Conservation (phyloP, 306 rosid species). For the Oemleria cerasiformis region DNA sequence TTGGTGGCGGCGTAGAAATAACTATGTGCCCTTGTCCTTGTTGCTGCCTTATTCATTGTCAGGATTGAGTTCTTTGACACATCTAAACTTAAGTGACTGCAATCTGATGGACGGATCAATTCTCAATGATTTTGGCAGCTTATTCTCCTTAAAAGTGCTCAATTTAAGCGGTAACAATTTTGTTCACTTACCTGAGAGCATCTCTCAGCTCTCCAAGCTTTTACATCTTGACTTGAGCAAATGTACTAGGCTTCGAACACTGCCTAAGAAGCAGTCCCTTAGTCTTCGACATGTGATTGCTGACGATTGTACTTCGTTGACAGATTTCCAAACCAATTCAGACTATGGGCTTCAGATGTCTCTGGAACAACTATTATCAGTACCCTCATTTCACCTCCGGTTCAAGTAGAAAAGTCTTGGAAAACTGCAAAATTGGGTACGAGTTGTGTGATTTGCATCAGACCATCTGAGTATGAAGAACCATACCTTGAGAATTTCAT, state of each 20-base stretch:
- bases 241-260: constrained; percentile 12
- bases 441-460: neutral
- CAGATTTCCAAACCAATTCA: neutral
- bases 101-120: constrained; percentile 23
- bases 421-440: neutral
- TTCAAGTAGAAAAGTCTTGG: neutral
- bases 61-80: constrained; percentile 9
- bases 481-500: too few relatives aligned
- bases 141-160: constrained; percentile 1
- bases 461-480: too few relatives aligned
- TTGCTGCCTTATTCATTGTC: constrained; percentile 6
- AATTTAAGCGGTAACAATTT: constrained; percentile 15
- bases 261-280: constrained; percentile 5
- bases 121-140: constrained; percentile 15
- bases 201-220: constrained; percentile 12
- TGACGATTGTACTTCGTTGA: constrained; percentile 18
- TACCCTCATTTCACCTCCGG: neutral
- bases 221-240: constrained; percentile 8
- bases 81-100: constrained; percentile 14
- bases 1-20: neutral
- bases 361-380: neutral
- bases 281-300: neutral
- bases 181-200: neutral
- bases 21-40: neutral
- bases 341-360: neutral